Conservation (phyloP, 345 rosid species). For the Hirschfeldia incana region DNA sequence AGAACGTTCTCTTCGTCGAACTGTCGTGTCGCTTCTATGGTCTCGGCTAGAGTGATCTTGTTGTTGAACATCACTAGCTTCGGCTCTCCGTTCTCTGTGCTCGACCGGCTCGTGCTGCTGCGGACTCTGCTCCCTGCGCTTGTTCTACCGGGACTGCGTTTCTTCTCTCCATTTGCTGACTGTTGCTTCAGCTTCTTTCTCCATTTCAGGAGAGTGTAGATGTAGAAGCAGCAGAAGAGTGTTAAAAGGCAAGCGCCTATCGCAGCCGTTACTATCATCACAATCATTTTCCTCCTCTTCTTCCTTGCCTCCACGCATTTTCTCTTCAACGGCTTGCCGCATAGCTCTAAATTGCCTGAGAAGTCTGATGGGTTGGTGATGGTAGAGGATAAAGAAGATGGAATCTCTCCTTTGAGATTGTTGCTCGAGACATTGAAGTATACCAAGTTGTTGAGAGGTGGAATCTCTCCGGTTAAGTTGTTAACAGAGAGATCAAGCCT, state of each 20-base stretch:
- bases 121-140: conserved; percentile 85
- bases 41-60: conserved; percentile 84
- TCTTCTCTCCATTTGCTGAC: conserved; percentile 76
- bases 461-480: conserved; percentile 76
- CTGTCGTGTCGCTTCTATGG: conserved; percentile 81
- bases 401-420: conserved; percentile 73
- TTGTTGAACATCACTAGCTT: conserved; percentile 93
- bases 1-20: conserved; percentile 95
- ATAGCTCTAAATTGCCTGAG: conserved; percentile 56
- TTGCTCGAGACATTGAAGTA: conserved; percentile 79
- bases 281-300: conserved; percentile 58
- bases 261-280: conserved; percentile 59
- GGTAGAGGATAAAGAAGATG: conserved; percentile 52
- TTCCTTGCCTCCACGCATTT: conserved; percentile 53
- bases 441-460: conserved; percentile 46
- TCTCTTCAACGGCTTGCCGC: conserved; percentile 66
- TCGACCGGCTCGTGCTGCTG: conserved; percentile 54
- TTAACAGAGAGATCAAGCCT: conserved; percentile 73
- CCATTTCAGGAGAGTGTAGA: conserved; percentile 82
- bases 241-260: conserved; percentile 59
- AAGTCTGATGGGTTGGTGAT: conserved; percentile 63
- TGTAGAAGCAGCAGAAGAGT: conserved; percentile 83
- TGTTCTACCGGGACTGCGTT: conserved; percentile 77
- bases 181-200: conserved; percentile 66
- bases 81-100: conserved; percentile 84